Percentiles rank a stretch among this genome's conserved stretches.
phyloP scores from a whole-genome alignment of 2,329 filamentous ascomycete species.

The Arthrobotrys sinensis region DNA sequence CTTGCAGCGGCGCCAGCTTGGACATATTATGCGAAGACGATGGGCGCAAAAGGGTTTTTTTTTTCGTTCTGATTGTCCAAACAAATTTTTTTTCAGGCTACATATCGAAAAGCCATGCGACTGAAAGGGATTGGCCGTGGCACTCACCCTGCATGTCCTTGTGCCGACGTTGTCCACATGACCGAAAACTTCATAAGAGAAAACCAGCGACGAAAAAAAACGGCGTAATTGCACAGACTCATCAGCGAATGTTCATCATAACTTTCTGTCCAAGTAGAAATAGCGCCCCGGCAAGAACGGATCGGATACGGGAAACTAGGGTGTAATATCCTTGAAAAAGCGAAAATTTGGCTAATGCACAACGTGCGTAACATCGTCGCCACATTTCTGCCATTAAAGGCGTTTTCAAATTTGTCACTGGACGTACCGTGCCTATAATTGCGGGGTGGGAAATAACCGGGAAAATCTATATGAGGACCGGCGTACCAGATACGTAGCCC shows the following conservation, averaged over 20 bases:
- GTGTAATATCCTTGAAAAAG: background rate
- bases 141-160: background rate
- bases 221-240: too few relatives aligned
- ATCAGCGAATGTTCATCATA: too few relatives aligned
- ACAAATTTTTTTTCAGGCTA: slow-evolving; percentile 7
- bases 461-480: background rate
- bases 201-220: too few relatives aligned
- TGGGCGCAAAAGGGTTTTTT: slow-evolving; percentile 25
- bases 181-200: background rate
- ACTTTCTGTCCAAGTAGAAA: too few relatives aligned
- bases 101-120: slow-evolving; percentile 1
- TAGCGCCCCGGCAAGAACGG: too few relatives aligned
- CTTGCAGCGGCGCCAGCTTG: slow-evolving; percentile 10
- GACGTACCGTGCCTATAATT: background rate
- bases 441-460: background rate
- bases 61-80: background rate
- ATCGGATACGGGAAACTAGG: background rate
- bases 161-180: slow-evolving; percentile 14
- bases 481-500: background rate
- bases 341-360: background rate
- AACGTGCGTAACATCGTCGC: slow-evolving; percentile 12
- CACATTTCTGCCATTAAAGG: background rate
- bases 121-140: background rate
- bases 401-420: background rate
- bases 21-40: slow-evolving; percentile 4